Base-by-base conservation (phyloP, 176 grass and related monocot genomes). In the Areca catechu region DNA sequence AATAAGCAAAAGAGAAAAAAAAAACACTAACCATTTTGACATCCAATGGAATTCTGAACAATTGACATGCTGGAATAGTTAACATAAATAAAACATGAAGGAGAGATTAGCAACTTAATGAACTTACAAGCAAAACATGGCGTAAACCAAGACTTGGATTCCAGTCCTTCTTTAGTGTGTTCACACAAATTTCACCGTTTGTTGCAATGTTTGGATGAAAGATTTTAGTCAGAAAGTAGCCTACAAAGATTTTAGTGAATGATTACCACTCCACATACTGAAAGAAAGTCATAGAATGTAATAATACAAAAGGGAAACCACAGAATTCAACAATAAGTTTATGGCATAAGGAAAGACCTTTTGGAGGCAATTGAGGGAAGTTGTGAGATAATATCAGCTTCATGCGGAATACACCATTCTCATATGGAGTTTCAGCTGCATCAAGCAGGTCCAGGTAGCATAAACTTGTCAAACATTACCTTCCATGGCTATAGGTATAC, bases 171-270 rank as follows among this genome's bases (percentile, higher is more conserved):
- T 92, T 85, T 53, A 97, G 54, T 23, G 87, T 97, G 67, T 91
- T 97, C 20, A 97, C 83, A 85, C 92, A 91, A 65, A 97, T 92
- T 63, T 97, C 87, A 54, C 87, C 93, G 78, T 78, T 78, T 54
- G 75, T 81, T 72, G 93, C 83, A 71, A 97, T 88, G 71, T 97
- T 88, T 27, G 93, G 93, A 82, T 91, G 93, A 62, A 97, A 97
- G 73, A 91, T 97, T 77, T 97, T 97, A 5, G 86, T 97, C 69
- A 85, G 54, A 60, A 97, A 97, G 66, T 82, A 92, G 22, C 87
- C 93, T 97, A 64, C 61, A 71, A 52, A 79, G 43, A 27, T n/a
- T 19, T 28, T 62, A 67, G 16, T 47, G 24, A 2, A 49, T 25
- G 66, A 54, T 34, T 14, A 16, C 4, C 22, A 62, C 27, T 6